Conservation (phyloP, 306 rosid genomes). For the Malus fusca region DNA sequence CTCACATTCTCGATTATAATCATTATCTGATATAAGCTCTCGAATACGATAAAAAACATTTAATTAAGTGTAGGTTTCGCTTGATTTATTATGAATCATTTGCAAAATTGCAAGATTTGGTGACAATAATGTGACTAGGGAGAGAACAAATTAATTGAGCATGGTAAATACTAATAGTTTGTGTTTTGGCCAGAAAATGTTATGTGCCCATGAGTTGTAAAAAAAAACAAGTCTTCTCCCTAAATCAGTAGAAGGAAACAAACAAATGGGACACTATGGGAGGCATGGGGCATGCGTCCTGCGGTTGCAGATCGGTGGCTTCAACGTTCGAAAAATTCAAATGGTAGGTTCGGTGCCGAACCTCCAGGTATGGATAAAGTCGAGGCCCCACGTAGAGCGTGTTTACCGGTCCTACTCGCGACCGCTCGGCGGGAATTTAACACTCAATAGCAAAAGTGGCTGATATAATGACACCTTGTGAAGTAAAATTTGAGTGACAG, state of each 20-base stretch:
- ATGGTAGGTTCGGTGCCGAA: constrained; percentile 34
- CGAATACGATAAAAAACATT: too few species aligned
- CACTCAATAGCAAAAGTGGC: neutral
- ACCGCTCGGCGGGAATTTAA: neutral
- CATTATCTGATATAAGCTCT: neutral
- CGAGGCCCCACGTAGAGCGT: constrained; percentile 50
- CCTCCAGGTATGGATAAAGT: constrained; percentile 26
- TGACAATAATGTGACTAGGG: neutral
- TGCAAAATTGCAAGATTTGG: neutral
- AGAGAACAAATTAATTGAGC: neutral
- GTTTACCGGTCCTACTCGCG: constrained; percentile 34
- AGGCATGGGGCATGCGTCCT: neutral
- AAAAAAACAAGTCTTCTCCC: neutral
- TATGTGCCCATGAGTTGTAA: neutral
- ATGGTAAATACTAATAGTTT: neutral
- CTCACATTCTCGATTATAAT: neutral
- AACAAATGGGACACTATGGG: neutral
- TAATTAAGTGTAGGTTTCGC: neutral
- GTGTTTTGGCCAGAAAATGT: neutral
- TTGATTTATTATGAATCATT: too few species aligned
- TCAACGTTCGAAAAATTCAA: constrained; percentile 74
- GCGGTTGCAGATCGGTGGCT: neutral
- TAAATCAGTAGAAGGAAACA: neutral
- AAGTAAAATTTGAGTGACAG: neutral
- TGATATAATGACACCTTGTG: neutral